Evolutionary conservation across 148 eudicot genomes (phyloP).

Genomic region (Silene conica): DNA sequence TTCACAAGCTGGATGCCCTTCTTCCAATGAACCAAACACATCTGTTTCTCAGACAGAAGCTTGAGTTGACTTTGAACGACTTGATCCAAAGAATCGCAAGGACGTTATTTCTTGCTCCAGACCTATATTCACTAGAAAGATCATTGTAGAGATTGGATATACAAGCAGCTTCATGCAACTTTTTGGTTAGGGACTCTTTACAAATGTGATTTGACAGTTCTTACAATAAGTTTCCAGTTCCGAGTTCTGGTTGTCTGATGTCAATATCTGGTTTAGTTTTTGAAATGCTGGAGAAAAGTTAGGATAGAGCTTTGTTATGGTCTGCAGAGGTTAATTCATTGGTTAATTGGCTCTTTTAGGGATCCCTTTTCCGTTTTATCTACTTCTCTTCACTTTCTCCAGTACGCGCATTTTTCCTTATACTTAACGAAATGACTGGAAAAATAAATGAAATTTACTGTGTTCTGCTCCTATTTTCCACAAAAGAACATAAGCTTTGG

Average conservation of each 20-base stretch:
- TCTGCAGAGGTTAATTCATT: slow-evolving; percentile 22
- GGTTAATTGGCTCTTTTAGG: slow-evolving; percentile 19
- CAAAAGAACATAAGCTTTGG: too few species aligned
- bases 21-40: slow-evolving; percentile 31
- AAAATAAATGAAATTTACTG: background rate
- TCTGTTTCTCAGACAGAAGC: slow-evolving; percentile 37
- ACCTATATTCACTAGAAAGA: slow-evolving; percentile 5
- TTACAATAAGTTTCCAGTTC: slow-evolving; percentile 33
- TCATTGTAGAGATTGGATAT: slow-evolving; percentile 15
- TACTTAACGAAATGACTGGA: background rate
- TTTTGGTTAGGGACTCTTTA: background rate
- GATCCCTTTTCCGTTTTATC: slow-evolving; percentile 14
- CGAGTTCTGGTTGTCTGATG: slow-evolving; percentile 24
- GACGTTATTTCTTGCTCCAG: background rate
- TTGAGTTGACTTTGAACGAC: slow-evolving; percentile 14
- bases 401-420: background rate
- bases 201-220: slow-evolving; percentile 21
- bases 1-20: slow-evolving; percentile 28
- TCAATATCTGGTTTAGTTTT: slow-evolving; percentile 17
- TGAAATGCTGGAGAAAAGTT: slow-evolving; percentile 22
- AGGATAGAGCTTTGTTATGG: slow-evolving; percentile 27
- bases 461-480: background rate
- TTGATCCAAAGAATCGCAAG: slow-evolving; percentile 2
- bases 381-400: background rate
- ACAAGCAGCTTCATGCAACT: slow-evolving; percentile 14